phyloP scores from a whole-genome alignment of 139 green algal genomes.

The Closterium sp. region DNA sequence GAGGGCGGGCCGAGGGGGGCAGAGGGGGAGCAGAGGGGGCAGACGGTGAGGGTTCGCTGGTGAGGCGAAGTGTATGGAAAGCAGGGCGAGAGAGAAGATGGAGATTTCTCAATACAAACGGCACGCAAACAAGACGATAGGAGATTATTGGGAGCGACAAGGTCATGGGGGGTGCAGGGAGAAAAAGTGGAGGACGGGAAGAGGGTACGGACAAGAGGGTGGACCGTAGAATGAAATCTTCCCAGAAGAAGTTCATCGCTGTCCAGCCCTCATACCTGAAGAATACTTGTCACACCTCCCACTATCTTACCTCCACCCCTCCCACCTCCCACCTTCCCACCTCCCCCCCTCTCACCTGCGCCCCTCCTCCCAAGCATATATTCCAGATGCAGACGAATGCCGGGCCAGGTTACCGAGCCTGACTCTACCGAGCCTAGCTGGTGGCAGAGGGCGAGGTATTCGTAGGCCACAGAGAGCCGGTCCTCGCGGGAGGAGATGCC shows the following conservation, averaged over 20 bases:
- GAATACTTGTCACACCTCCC: not conserved
- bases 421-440: not conserved
- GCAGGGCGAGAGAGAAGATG: not conserved
- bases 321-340: not conserved
- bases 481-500: not conserved
- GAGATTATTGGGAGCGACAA: too few species aligned
- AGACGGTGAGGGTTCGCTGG: too few species aligned
- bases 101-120: not conserved
- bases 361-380: not conserved
- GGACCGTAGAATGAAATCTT: too few species aligned
- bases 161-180: too few species aligned
- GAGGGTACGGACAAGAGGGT: too few species aligned
- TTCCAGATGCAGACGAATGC: not conserved
- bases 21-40: too few species aligned
- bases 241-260: not conserved
- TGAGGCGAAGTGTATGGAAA: too few species aligned
- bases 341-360: not conserved
- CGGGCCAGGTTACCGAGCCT: conserved; percentile 7
- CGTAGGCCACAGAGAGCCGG: not conserved
- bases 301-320: not conserved
- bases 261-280: not conserved
- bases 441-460: conserved; percentile 27
- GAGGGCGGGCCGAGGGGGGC: too few species aligned
- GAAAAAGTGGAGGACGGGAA: too few species aligned
- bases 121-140: too few species aligned